Evolutionary conservation across 23 red algal species (phyloP).

Genomic region (Cyanidiococcus yangmingshanensis): DNA sequence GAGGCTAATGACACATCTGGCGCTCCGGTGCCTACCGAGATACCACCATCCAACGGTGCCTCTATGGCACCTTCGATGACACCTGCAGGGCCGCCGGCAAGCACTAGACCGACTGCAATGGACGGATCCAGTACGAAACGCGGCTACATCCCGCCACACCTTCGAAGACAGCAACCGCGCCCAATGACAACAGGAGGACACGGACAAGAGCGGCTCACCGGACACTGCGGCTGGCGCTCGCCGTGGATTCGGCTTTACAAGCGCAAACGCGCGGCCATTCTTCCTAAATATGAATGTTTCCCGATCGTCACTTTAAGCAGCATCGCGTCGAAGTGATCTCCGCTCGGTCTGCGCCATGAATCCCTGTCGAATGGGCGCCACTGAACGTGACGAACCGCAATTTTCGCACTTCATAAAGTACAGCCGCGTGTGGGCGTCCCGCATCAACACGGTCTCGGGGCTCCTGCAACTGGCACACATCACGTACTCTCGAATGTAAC

Average conservation of each 20-base stretch:
- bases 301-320: not conserved
- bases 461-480: constrained; percentile 73
- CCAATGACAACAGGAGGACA: not conserved
- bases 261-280: not conserved
- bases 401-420: constrained; percentile 97
- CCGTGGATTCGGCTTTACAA: not conserved
- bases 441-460: constrained; percentile 86
- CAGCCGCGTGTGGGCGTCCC: constrained; percentile 89
- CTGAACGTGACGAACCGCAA: constrained; percentile 88
- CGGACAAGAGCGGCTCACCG: not conserved
- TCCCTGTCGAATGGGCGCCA: constrained; percentile 79
- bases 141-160: constrained; percentile 10
- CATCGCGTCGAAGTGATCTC: constrained; percentile 11
- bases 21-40: not conserved
- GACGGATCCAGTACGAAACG: not conserved
- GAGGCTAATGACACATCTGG: too few relatives aligned
- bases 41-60: not conserved
- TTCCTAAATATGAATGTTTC: not conserved
- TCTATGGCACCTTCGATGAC: not conserved
- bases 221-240: not conserved
- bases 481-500: constrained; percentile 89
- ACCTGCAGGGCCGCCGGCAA: not conserved
- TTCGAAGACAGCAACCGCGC: not conserved
- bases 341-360: constrained; percentile 78
- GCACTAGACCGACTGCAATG: not conserved